Conservation (phyloP, 345 rosid species). For the Leavenworthia alabamica region DNA sequence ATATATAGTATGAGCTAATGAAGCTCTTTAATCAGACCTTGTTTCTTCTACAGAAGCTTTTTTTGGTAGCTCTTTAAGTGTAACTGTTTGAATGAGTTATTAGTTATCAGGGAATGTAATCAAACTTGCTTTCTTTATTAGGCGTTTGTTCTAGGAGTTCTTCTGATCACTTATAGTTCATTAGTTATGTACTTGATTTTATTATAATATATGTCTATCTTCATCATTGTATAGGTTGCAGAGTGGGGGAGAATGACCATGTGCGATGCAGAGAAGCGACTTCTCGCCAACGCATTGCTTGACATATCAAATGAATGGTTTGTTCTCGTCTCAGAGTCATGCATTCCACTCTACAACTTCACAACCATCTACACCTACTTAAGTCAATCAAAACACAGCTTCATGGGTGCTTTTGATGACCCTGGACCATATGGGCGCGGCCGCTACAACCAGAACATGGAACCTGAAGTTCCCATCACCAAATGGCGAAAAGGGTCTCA, state of each 20-base stretch:
- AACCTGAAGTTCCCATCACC: slow-evolving; percentile 64
- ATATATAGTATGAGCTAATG: neutral
- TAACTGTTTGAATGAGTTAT: neutral
- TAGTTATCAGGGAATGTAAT: neutral
- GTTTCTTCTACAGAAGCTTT: too few relatives aligned
- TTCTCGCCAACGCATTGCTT: slow-evolving; percentile 82
- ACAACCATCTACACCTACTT: slow-evolving; percentile 58
- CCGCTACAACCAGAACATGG: slow-evolving; percentile 66
- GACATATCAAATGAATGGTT: slow-evolving; percentile 87
- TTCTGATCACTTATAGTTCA: neutral
- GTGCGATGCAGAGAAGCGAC: slow-evolving; percentile 93
- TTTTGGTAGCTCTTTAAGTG: too few relatives aligned
- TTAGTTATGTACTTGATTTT: neutral
- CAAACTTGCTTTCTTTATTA: neutral
- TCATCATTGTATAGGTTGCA: slow-evolving; percentile 42
- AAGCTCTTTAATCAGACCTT: too few relatives aligned
- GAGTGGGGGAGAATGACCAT: slow-evolving; percentile 99
- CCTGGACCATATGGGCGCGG: slow-evolving; percentile 86
- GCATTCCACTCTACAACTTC: slow-evolving; percentile 87
- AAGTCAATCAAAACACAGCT: slow-evolving; percentile 57
- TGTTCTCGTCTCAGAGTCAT: slow-evolving; percentile 85
- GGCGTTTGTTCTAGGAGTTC: neutral
- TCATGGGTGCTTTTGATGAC: slow-evolving; percentile 84
- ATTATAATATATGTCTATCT: slow-evolving; percentile 5
- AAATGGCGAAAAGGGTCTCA: slow-evolving; percentile 94